Conservation (phyloP, 2,329 filamentous ascomycete genomes). For the Colletotrichum sublineola region DNA sequence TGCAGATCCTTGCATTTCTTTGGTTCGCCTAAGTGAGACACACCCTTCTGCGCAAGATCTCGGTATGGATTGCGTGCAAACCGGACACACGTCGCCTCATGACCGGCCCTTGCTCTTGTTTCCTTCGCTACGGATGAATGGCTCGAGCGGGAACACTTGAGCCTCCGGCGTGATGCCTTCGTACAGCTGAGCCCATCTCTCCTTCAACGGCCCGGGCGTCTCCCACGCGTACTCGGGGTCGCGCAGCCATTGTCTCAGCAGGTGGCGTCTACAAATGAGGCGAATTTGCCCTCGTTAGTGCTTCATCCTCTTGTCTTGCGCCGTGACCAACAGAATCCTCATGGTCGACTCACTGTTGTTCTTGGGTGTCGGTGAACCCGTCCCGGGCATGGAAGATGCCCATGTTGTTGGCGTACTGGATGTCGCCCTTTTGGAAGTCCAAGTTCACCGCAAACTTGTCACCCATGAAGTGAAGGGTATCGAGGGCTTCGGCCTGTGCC, state of each 20-base stretch:
- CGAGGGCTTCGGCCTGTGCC: slow-evolving; percentile 66
- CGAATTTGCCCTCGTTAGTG: slow-evolving; percentile 40
- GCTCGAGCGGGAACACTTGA: slow-evolving; percentile 69
- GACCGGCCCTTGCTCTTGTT: slow-evolving; percentile 31
- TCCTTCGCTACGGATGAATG: slow-evolving; percentile 50
- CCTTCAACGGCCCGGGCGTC: slow-evolving; percentile 58
- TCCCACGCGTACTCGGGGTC: slow-evolving; percentile 64
- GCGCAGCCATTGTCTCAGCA: slow-evolving; percentile 64
- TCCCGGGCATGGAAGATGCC: slow-evolving; percentile 66
- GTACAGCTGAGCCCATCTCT: slow-evolving; percentile 67
- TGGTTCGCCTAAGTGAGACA: not conserved
- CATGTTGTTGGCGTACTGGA: slow-evolving; percentile 70
- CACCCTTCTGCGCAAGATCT: not conserved
- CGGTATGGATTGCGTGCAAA: not conserved
- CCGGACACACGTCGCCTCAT: not conserved
- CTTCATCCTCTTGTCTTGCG: slow-evolving; percentile 41
- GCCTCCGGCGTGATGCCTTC: slow-evolving; percentile 63
- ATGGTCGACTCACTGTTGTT: slow-evolving; percentile 56
- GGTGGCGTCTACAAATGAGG: slow-evolving; percentile 59
- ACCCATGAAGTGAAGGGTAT: slow-evolving; percentile 63
- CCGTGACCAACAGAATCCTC: not conserved
- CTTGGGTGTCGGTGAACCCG: slow-evolving; percentile 59
- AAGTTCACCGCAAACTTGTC: slow-evolving; percentile 60
- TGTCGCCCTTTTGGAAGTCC: slow-evolving; percentile 64
- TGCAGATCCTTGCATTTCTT: not conserved